Evolutionary conservation across 2,329 filamentous ascomycete genomes (phyloP).

Genomic region (Parascedosporium putredinis): DNA sequence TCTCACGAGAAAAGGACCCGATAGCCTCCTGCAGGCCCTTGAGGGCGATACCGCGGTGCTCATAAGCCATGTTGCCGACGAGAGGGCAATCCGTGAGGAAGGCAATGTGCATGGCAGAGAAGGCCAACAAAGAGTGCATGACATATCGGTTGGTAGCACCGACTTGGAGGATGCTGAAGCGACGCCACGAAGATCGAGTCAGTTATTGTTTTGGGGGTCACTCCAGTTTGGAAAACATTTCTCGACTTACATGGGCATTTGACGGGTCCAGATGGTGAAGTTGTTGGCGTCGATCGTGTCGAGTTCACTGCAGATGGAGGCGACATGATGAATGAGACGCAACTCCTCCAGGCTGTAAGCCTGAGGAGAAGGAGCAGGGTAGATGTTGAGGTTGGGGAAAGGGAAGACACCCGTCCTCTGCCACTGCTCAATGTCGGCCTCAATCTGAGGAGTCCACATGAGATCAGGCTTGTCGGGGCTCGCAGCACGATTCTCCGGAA

Average conservation of each 20-base stretch:
- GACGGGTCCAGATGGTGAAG: constrained; percentile 85
- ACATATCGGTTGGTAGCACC: constrained; percentile 77
- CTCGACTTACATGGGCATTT: constrained; percentile 73
- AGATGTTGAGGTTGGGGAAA: constrained; percentile 70
- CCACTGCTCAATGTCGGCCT: constrained; percentile 74
- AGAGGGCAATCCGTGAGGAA: constrained; percentile 79
- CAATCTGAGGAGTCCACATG: constrained; percentile 78
- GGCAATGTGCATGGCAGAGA: constrained; percentile 90
- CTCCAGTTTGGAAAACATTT: not conserved
- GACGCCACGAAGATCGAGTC: no score
- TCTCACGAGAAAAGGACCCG: constrained; percentile 69
- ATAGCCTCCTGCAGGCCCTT: constrained; percentile 85
- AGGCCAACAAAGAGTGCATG: constrained; percentile 84
- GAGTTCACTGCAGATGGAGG: constrained; percentile 75
- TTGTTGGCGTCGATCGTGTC: constrained; percentile 65
- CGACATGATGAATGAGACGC: constrained; percentile 82
- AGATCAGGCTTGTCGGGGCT: constrained; percentile 57
- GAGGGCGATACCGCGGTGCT: constrained; percentile 76
- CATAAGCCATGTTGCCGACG: constrained; percentile 79
- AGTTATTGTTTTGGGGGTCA: no score
- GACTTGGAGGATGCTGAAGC: constrained; percentile 63
- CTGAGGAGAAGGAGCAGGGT: constrained; percentile 62
- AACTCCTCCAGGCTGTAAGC: constrained; percentile 68
- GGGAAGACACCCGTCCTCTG: constrained; percentile 74
- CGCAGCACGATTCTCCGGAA: constrained; percentile 49